Conservation (phyloP, 305 asterid species). For the Fraxinus baroniana region DNA sequence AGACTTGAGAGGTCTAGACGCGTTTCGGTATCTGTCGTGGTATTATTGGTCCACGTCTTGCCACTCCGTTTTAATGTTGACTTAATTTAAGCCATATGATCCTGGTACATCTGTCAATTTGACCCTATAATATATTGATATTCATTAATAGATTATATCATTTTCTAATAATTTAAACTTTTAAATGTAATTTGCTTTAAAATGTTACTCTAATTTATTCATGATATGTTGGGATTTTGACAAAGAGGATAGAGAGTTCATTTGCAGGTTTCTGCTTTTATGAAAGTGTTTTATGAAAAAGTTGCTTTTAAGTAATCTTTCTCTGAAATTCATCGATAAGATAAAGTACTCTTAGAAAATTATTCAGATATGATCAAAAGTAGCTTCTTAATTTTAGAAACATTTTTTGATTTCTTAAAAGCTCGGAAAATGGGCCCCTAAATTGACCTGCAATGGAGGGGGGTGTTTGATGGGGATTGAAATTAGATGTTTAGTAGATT, state of each 20-base stretch:
- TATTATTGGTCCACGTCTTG: neutral
- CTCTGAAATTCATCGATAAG: too few relatives aligned
- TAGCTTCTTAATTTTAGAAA: neutral
- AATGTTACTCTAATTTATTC: neutral
- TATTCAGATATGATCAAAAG: neutral
- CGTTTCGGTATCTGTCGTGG: neutral
- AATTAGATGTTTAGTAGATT: too few relatives aligned
- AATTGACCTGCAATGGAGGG: neutral
- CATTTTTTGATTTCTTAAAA: neutral
- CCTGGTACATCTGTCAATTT: neutral
- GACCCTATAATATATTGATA: neutral
- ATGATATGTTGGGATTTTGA: neutral
- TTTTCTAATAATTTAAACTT: neutral
- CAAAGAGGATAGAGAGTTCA: neutral
- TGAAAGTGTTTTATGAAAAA: neutral
- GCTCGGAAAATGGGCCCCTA: neutral
- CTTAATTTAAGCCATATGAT: neutral
- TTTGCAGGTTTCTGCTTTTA: neutral
- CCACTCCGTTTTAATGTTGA: neutral
- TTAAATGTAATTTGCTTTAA: neutral
- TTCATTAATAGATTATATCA: neutral
- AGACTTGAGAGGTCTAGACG: neutral
- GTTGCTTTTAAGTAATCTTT: too few relatives aligned
- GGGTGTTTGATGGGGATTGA: too few relatives aligned
- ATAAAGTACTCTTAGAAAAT: neutral